Evolutionary conservation across 345 rosid species (phyloP).

Genomic region (Lenwebbia sp.): DNA sequence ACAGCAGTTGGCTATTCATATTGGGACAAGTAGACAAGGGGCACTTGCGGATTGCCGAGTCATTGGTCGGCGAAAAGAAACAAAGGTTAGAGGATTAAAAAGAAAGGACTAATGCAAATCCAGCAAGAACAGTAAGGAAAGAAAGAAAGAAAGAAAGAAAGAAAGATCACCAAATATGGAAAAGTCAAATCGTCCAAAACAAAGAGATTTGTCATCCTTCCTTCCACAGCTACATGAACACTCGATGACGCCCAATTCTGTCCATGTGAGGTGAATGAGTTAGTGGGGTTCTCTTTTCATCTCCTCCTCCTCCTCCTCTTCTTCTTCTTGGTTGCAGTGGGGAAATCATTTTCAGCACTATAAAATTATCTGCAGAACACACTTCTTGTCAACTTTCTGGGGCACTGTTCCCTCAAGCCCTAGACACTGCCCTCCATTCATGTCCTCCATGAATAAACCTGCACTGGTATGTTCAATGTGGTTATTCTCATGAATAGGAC

Average conservation of each 20-base stretch:
- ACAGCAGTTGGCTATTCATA: constrained; percentile 26
- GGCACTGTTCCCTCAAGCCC: not conserved
- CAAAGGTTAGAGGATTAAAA: not conserved
- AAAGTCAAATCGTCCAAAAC: not conserved
- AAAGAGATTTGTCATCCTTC: not conserved
- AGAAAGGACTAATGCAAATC: not conserved
- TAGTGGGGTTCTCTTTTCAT: not conserved
- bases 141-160: not conserved
- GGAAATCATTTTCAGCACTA: not conserved
- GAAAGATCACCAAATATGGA: not conserved
- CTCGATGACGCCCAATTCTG: not conserved
- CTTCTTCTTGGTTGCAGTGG: not conserved
- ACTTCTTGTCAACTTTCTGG: not conserved
- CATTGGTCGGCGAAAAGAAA: constrained; percentile 25
- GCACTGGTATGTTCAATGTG: not conserved
- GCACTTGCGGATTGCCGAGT: constrained; percentile 30
- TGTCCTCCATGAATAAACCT: not conserved
- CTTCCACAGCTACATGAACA: not conserved
- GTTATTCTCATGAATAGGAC: not conserved
- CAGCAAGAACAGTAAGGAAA: not conserved
- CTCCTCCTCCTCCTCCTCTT: not conserved
- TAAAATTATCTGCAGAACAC: not conserved
- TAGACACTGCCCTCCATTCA: not conserved
- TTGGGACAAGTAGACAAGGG: constrained; percentile 48
- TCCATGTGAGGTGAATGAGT: constrained; percentile 24